Base-by-base conservation (phyloP, 2,329 filamentous ascomycete genomes). In the Tolypocladium tundrense region DNA sequence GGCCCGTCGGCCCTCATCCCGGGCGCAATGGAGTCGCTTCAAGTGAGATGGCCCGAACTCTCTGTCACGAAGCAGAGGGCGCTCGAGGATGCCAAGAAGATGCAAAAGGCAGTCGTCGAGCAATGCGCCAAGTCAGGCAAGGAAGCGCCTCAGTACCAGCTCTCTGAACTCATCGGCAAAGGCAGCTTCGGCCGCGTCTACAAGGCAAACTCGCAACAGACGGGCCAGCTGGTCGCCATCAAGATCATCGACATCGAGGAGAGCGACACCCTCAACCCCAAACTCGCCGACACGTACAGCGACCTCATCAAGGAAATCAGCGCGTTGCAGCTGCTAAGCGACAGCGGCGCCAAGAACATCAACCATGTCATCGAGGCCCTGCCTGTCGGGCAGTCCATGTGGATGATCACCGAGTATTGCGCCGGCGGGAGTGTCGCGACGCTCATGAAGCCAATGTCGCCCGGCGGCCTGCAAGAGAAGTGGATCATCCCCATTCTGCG, bases 381-480 rank as follows among this genome's bases (percentile, higher is more conserved):
- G 24, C 85, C 88, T 10, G 84, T 93, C 42, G 88, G 88, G 48
- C 86, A 88, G 64, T 84, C 90, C 60, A 86, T 95, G 75, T 95
- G 90, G 90, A 90, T 94, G 76, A 84, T 94, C 58, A 92, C 88
- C 59, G 89, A 94, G 73, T 91, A 92, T 70, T 92, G 90, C 65
- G 88, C 88, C 7, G 90, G 90, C 61, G 90, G 90, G 54, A 94
- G 90, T 69, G 87, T 95, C 69, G 87, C 82, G 63, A 92, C 81
- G 60, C 80, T 82, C 59, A 86, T 87, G 84, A 83, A 81, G 68
- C 84, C 86, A n/a, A 87, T 83, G 1, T 77, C 79, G 3, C 83
- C 84, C 0, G 82, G 81, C 1, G 85, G 85, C 2, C 72, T 88
- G n/a, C 80, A 84, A 64, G 86, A 88, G 73, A 87, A 84, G 68